A percentile compares a stretch with the other conserved stretches of the same genome.
Evolutionary conservation across 441 rosid species (phyloP).

Genomic region (Lepidium campestre): DNA sequence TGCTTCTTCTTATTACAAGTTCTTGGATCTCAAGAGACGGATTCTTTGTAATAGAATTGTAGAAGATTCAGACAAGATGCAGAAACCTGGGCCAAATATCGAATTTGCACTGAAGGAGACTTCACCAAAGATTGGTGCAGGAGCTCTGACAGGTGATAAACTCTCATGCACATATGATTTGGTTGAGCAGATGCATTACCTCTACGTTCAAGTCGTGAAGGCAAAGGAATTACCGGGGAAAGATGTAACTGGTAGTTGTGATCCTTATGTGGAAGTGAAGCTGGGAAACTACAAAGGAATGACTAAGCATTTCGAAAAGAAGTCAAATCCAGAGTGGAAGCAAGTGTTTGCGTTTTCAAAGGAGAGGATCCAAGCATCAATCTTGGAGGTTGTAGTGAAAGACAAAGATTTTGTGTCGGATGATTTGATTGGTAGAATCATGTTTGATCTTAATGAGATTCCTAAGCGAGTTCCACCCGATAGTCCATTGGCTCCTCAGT

Average conservation of each 20-base stretch:
- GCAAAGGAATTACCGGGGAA: conserved; percentile 79
- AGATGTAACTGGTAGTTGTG: conserved; percentile 66
- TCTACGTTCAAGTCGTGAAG: conserved; percentile 66
- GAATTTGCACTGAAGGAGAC: conserved; percentile 91
- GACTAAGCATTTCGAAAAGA: conserved; percentile 84
- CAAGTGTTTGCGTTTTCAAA: conserved; percentile 89
- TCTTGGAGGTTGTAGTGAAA: conserved; percentile 71
- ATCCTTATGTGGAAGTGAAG: conserved; percentile 83
- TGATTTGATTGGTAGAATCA: conserved; percentile 61
- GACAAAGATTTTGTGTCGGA: conserved; percentile 72
- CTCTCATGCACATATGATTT: conserved; percentile 72
- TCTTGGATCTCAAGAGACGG: conserved; percentile 1
- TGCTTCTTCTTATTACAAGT: conserved; percentile 7
- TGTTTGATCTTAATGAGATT: conserved; percentile 77
- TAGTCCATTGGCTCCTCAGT: conserved; percentile 91
- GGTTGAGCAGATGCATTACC: conserved; percentile 82
- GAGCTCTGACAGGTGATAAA: conserved; percentile 51
- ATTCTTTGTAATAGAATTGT: not conserved
- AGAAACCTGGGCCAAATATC: conserved; percentile 61
- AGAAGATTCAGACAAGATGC: conserved; percentile 45
- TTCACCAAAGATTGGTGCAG: conserved; percentile 83
- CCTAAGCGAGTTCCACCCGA: conserved; percentile 90
- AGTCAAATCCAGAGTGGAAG: conserved; percentile 86
- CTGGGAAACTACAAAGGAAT: conserved; percentile 84
- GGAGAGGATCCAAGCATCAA: conserved; percentile 78